Evolutionary conservation across 2,329 filamentous ascomycete genomes (phyloP).

Genomic region (Graphiopsis chlorocephala): DNA sequence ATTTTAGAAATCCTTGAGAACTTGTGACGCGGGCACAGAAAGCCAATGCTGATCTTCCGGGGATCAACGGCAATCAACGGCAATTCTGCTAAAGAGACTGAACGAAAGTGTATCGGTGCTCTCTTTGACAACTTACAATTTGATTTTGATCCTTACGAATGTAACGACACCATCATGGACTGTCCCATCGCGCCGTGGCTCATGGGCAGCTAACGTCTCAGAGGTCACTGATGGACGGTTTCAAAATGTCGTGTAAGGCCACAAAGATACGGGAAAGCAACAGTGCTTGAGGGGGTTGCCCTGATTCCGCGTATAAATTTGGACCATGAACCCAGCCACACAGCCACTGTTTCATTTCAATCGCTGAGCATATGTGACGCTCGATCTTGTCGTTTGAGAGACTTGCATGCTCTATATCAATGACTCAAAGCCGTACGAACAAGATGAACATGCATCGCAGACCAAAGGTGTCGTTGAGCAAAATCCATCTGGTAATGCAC

Average conservation of each 20-base stretch:
- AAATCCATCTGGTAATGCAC: neutral
- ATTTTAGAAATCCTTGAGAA: neutral
- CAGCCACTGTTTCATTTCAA: neutral
- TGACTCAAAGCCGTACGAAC: neutral
- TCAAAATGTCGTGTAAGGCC: neutral
- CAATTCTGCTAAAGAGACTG: constrained; percentile 1
- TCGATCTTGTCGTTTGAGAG: neutral
- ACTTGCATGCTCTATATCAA: neutral
- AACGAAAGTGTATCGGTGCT: neutral
- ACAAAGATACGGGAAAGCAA: neutral
- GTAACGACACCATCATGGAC: neutral
- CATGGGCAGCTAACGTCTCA: neutral
- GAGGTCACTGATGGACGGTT: neutral
- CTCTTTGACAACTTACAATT: neutral
- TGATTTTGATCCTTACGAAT: neutral
- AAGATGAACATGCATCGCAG: neutral
- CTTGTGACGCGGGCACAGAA: neutral
- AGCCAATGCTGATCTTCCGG: constrained; percentile 4
- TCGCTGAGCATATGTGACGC: neutral
- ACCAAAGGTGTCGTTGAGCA: neutral
- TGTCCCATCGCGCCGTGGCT: neutral
- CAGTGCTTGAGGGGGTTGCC: neutral
- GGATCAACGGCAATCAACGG: neutral
- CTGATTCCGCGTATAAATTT: neutral
- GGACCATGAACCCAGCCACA: neutral